Percentiles rank a stretch among this genome's conserved stretches.
These are phyloP conservation scores for Pichia sp. DNA, from an alignment of 1,139 yeast species.

Conservation along the genomic window DNA sequence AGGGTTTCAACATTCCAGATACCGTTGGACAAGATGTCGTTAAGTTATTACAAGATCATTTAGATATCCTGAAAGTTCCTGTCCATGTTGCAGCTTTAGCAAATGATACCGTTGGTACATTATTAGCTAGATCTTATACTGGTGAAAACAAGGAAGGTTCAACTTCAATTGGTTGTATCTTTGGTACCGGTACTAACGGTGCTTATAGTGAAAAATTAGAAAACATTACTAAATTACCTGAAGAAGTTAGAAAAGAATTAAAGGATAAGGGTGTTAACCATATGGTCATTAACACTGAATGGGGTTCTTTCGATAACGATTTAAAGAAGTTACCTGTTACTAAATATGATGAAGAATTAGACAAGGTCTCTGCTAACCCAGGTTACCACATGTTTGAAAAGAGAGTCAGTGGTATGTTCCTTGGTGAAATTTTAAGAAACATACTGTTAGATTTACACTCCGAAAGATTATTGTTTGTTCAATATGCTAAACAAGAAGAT, in stretches of 20 bases:
- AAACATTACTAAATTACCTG: conserved; percentile 65
- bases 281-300: conserved; percentile 93
- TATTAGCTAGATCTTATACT: conserved; percentile 84
- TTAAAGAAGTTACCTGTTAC: conserved; percentile 71
- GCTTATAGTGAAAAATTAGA: conserved; percentile 79
- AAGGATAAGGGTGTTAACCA: conserved; percentile 50
- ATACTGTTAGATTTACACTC: conserved; percentile 65
- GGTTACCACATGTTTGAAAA: conserved; percentile 92
- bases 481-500: conserved; percentile 49
- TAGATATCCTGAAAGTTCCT: conserved; percentile 57
- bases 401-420: conserved; percentile 90
- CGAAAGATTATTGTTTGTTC: conserved; percentile 54
- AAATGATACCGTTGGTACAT: conserved; percentile 93
- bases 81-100: conserved; percentile 86
- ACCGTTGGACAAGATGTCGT: conserved; percentile 84
- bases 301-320: conserved; percentile 95
- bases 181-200: conserved; percentile 97
- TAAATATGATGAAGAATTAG: conserved; percentile 68
- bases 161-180: conserved; percentile 83
- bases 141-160: conserved; percentile 60
- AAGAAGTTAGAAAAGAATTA: conserved; percentile 40
- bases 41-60: conserved; percentile 61
- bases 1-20: conserved; percentile 85
- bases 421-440: conserved; percentile 85
- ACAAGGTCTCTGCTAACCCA: conserved; percentile 69